Conservation (phyloP, 257 asterid genomes). For the Solanum chmielewskii region DNA sequence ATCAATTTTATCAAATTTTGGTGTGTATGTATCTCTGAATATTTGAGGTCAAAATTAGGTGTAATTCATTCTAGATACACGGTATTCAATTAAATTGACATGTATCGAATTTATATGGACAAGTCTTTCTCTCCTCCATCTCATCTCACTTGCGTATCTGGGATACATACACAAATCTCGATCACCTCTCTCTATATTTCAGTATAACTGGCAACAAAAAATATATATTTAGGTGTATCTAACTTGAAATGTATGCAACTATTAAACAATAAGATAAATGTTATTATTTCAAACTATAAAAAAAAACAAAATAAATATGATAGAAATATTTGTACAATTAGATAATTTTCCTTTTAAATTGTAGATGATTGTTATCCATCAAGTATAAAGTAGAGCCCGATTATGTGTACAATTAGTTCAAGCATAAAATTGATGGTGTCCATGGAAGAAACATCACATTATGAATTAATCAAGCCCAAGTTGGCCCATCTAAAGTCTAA, state of each 20-base stretch:
- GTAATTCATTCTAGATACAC: no score
- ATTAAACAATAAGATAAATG: no score
- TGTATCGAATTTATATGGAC: no score
- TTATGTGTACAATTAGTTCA: neutral
- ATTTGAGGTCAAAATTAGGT: neutral
- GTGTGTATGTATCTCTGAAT: no score
- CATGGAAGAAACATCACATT: neutral
- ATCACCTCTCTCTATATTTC: neutral
- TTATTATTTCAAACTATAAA: no score
- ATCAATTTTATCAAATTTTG: no score
- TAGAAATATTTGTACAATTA: neutral
- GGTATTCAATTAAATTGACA: rapidly evolving
- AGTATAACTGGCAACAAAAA: neutral
- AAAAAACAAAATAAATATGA: no score
- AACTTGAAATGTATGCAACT: no score
- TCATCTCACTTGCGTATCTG: neutral
- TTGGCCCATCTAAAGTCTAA: neutral
- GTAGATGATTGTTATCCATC: neutral
- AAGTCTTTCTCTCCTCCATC: neutral
- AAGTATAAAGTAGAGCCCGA: neutral
- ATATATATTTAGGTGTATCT: neutral
- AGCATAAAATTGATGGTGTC: neutral
- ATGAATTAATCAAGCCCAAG: neutral
- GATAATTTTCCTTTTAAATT: neutral
- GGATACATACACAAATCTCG: neutral